Conservation (phyloP, 2,329 filamentous ascomycete species). For the Graphiopsis chlorocephala region DNA sequence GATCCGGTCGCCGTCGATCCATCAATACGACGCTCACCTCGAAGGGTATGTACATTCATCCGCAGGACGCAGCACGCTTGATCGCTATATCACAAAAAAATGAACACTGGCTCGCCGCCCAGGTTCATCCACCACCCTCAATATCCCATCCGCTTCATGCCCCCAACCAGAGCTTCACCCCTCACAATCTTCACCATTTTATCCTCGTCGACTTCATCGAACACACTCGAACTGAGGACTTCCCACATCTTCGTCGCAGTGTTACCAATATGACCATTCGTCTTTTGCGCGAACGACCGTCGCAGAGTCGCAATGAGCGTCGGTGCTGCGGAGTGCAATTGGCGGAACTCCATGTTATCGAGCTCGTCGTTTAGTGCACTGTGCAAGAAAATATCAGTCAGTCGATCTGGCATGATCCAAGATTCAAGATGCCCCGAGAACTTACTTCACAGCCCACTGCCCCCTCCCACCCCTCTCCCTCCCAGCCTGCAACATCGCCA, state of each 20-base stretch:
- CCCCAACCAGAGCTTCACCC: conserved; percentile 15
- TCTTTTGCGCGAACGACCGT: conserved; percentile 28
- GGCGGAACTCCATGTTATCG: conserved; percentile 25
- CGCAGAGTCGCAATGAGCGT: conserved; percentile 31
- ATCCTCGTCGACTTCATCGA: conserved; percentile 27
- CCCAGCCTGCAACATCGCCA: conserved; percentile 25
- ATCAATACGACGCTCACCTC: background rate
- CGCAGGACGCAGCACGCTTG: background rate
- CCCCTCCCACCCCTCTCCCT: background rate
- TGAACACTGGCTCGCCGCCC: background rate
- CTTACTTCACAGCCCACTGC: conserved; percentile 25
- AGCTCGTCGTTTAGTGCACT: conserved; percentile 29
- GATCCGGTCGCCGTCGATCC: background rate
- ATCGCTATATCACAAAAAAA: background rate
- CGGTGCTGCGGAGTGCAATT: conserved; percentile 23
- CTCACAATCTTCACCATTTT: conserved; percentile 23
- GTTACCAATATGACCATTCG: conserved; percentile 15
- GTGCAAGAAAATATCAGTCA: background rate
- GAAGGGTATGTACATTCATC: background rate
- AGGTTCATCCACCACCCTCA: conserved; percentile 4
- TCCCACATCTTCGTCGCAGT: conserved; percentile 32
- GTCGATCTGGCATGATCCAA: background rate
- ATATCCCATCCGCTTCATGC: conserved; percentile 14
- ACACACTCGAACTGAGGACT: conserved; percentile 26
- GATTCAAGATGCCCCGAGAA: background rate